Percentiles rank a stretch among this genome's conserved stretches.
phyloP scores from a whole-genome alignment of 139 green algal species.

The Coelastrella sp. region DNA sequence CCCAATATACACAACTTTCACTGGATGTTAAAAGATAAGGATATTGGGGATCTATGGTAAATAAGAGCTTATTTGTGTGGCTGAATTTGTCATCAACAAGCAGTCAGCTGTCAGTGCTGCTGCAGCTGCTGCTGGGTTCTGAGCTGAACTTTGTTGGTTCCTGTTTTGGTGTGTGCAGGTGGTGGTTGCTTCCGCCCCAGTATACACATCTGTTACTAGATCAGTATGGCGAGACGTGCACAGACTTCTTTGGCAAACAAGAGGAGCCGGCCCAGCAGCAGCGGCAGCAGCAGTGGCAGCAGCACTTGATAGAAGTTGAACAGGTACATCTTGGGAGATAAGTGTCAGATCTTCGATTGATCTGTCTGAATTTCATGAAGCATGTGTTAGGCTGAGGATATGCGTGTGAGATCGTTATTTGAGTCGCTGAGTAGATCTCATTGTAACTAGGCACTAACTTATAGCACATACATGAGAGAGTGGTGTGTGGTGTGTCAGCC shows the following conservation, averaged over 20 bases:
- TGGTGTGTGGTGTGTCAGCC: too few relatives aligned
- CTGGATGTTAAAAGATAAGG: too few relatives aligned
- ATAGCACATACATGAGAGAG: too few relatives aligned
- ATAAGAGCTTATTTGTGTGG: not conserved
- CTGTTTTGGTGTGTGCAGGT: constrained; percentile 62
- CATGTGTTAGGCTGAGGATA: too few relatives aligned
- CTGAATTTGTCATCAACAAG: not conserved
- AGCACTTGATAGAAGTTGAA: constrained; percentile 42
- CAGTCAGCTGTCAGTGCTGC: not conserved
- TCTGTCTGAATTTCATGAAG: too few relatives aligned
- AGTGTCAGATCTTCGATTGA: too few relatives aligned
- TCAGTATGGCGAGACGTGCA: not conserved
- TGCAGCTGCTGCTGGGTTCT: not conserved
- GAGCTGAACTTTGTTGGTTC: not conserved
- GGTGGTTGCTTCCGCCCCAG: constrained; percentile 82
- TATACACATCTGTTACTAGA: constrained; percentile 69
- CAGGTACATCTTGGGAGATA: too few relatives aligned
- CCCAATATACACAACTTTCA: constrained; percentile 69
- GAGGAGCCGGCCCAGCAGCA: constrained; percentile 24
- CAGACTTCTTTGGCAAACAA: not conserved
- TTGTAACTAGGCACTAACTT: too few relatives aligned
- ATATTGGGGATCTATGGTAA: too few relatives aligned
- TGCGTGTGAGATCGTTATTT: too few relatives aligned
- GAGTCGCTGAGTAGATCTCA: too few relatives aligned
- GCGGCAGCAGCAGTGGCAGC: constrained; percentile 23